phyloP scores from a whole-genome alignment of 2,329 filamentous ascomycete genomes.

The Beauveria caledonica region DNA sequence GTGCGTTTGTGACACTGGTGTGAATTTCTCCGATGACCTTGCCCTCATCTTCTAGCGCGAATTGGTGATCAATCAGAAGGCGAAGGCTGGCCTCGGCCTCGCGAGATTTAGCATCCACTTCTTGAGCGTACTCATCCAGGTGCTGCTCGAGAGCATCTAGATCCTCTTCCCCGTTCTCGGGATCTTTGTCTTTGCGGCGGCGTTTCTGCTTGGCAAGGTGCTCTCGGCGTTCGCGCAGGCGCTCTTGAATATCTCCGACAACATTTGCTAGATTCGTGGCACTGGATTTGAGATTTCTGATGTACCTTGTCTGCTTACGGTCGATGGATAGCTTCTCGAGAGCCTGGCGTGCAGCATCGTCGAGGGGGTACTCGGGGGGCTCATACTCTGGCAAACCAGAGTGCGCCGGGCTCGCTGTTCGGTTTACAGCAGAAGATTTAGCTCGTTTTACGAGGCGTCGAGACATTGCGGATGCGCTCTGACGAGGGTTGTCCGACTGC shows the following conservation, averaged over 20 bases:
- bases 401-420: conserved; percentile 12
- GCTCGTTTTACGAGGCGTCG: conserved; percentile 24
- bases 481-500: neutral
- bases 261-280: conserved; percentile 34
- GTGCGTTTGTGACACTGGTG: conserved; percentile 22
- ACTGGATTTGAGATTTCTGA: conserved; percentile 38
- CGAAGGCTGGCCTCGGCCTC: conserved; percentile 40
- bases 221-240: conserved; percentile 28
- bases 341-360: conserved; percentile 27
- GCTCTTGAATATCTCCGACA: conserved; percentile 43
- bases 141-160: conserved; percentile 32
- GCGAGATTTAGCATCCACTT: conserved; percentile 35
- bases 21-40: conserved; percentile 30
- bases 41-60: conserved; percentile 41
- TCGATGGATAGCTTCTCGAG: conserved; percentile 36
- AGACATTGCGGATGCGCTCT: conserved; percentile 21
- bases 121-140: conserved; percentile 28
- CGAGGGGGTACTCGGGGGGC: conserved; percentile 37
- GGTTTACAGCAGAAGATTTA: conserved; percentile 10
- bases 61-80: conserved; percentile 39
- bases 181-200: conserved; percentile 30
- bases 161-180: conserved; percentile 25
- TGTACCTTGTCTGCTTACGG: conserved; percentile 34
- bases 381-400: conserved; percentile 42
- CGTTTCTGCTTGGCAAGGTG: conserved; percentile 24